Evolutionary conservation across 2,329 filamentous ascomycete genomes (phyloP).

Genomic region (Monosporascus sp.): DNA sequence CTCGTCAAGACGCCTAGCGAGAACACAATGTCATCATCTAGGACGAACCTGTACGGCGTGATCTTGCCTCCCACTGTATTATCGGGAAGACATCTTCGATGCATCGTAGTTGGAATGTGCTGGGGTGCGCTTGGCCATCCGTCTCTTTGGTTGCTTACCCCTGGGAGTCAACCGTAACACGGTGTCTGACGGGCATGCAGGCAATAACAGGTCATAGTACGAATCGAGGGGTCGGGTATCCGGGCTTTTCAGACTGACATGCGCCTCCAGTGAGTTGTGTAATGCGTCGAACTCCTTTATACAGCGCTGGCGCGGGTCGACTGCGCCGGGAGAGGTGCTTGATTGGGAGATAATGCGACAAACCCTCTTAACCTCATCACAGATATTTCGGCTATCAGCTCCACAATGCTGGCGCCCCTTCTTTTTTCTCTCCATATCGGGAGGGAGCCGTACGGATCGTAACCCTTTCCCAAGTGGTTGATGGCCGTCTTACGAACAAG

Average conservation of each 20-base stretch:
- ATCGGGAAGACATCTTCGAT: conserved; percentile 1
- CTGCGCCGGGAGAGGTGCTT: not conserved
- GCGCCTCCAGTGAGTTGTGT: not conserved
- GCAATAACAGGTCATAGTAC: conserved; percentile 6
- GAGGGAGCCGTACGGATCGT: conserved; percentile 1
- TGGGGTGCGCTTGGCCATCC: not conserved
- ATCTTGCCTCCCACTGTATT: conserved; percentile 1
- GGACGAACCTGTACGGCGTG: conserved; percentile 5
- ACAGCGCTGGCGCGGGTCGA: not conserved
- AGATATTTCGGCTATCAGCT: conserved; percentile 8
- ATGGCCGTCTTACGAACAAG: conserved; percentile 10
- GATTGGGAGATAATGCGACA: conserved; percentile 3
- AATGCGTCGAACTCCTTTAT: conserved; percentile 3
- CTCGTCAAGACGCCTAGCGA: conserved; percentile 1
- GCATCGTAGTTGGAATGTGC: conserved; percentile 1
- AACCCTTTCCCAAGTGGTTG: conserved; percentile 5
- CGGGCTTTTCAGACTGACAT: not conserved
- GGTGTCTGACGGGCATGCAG: conserved; percentile 4
- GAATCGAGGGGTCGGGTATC: conserved; percentile 4
- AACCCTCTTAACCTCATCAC: conserved; percentile 9
- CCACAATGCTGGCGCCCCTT: conserved; percentile 1
- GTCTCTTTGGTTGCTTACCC: too few species aligned
- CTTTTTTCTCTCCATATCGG: conserved; percentile 6
- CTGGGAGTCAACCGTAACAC: not conserved
- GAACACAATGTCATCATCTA: conserved; percentile 3